Conservation (phyloP, 192 early-diverging fungal species). For the Ramicandelaber brevisporus region DNA sequence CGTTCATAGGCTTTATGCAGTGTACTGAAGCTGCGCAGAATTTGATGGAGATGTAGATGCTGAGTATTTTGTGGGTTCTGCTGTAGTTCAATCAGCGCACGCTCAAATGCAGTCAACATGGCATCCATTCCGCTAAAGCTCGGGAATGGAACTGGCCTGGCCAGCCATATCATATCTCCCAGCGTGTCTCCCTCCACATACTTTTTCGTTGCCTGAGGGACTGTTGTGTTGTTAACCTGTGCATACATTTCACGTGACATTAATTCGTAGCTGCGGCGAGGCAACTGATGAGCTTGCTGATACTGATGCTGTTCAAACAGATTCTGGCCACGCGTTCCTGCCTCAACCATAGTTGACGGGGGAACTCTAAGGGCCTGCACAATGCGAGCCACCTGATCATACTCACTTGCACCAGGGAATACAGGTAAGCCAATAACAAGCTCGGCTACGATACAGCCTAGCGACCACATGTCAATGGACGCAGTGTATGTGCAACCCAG, state of each 20-base stretch:
- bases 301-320: slow-evolving; percentile 51
- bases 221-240: slow-evolving; percentile 48
- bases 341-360: slow-evolving; percentile 80
- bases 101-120: too few species aligned
- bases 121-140: slow-evolving; percentile 22
- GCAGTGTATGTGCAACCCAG: slow-evolving; percentile 80
- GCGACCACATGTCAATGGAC: slow-evolving; percentile 95
- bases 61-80: not conserved
- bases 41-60: not conserved
- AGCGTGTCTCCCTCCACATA: slow-evolving; percentile 76
- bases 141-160: slow-evolving; percentile 11
- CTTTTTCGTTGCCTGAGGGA: slow-evolving; percentile 76
- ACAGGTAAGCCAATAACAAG: slow-evolving; percentile 84
- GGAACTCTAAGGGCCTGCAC: slow-evolving; percentile 80
- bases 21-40: not conserved
- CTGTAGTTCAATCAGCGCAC: not conserved
- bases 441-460: slow-evolving; percentile 94
- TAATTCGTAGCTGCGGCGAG: slow-evolving; percentile 24
- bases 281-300: slow-evolving; percentile 14
- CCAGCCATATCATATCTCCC: slow-evolving; percentile 56
- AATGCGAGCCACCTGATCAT: slow-evolving; percentile 84
- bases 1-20: too few species aligned
- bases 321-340: slow-evolving; percentile 59
- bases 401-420: slow-evolving; percentile 89
- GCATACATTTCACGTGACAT: slow-evolving; percentile 62